A percentile compares a stretch with the other conserved stretches of the same genome.
phyloP scores from a whole-genome alignment of 208 protist species.

The Leishmania arabica region DNA sequence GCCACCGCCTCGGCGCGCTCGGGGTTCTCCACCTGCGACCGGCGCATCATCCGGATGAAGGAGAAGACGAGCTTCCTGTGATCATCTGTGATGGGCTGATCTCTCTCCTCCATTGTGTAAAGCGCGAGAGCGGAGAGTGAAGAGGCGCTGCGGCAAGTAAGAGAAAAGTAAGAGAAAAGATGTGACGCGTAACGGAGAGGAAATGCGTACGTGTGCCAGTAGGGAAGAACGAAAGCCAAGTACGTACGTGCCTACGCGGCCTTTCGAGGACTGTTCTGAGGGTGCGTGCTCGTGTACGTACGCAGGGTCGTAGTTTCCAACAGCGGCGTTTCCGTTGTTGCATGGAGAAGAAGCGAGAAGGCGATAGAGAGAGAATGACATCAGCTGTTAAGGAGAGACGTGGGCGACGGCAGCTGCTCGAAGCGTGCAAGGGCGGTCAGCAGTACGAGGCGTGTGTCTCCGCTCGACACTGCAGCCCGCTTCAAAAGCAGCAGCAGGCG shows the following conservation, averaged over 20 bases:
- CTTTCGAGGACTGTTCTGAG: neutral
- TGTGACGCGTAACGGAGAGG: neutral
- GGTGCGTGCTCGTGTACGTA: neutral
- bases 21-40: constrained; percentile 35
- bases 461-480: neutral
- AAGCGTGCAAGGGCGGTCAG: neutral
- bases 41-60: constrained; percentile 79
- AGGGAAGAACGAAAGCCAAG: neutral
- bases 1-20: constrained; percentile 52
- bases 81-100: constrained; percentile 60
- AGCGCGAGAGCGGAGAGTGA: neutral
- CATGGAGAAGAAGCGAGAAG: neutral
- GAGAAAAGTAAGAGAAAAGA: neutral
- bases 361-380: neutral
- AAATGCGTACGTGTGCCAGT: neutral
- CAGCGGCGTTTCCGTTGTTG: neutral
- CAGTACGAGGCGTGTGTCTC: neutral
- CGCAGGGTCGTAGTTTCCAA: neutral
- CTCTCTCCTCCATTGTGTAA: constrained; percentile 32
- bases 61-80: constrained; percentile 88
- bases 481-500: neutral
- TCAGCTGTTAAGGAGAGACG: neutral
- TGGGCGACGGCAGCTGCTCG: neutral
- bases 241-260: neutral
- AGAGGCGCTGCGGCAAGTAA: neutral